A percentile compares a stretch with the other conserved stretches of the same genome.
Conservation (phyloP, 805 yeast species). For the Ogataea parapolymorpha region DNA sequence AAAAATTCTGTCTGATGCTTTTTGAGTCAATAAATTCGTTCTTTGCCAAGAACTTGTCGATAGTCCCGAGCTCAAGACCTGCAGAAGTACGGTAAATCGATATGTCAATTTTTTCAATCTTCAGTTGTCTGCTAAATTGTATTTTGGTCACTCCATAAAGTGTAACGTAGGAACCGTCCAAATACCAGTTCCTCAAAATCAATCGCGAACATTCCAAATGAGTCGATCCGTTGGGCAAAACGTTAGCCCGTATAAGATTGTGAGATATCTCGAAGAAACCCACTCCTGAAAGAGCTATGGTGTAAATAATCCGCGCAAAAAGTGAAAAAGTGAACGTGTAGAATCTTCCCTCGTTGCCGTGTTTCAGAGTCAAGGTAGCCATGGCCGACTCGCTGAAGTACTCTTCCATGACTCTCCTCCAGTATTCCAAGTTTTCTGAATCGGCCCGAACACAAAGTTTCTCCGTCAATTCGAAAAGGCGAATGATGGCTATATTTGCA, state of each 20-base stretch:
- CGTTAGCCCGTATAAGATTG: conserved; percentile 47
- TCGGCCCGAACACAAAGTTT: conserved; percentile 40
- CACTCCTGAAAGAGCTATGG: conserved; percentile 50
- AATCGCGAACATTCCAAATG: conserved; percentile 52
- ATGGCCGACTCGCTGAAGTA: conserved; percentile 52
- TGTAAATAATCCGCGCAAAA: conserved; percentile 59
- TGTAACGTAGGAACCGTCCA: conserved; percentile 68
- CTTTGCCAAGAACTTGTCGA: conserved; percentile 40
- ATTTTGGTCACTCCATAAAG: conserved; percentile 61
- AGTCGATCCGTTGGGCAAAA: conserved; percentile 50
- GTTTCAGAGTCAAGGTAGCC: conserved; percentile 44
- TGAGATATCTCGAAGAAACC: conserved; percentile 50
- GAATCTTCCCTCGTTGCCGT: conserved; percentile 46
- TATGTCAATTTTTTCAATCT: conserved; percentile 71
- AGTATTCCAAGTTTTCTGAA: conserved; percentile 42
- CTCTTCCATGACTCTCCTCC: conserved; percentile 48
- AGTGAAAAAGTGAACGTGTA: conserved; percentile 64
- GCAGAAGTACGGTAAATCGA: conserved; percentile 42
- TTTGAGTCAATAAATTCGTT: conserved; percentile 23
- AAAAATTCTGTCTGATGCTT: conserved; percentile 18
- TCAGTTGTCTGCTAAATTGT: conserved; percentile 56
- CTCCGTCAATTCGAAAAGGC: conserved; percentile 50
- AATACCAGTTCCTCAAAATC: conserved; percentile 48
- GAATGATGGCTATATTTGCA: conserved; percentile 49
- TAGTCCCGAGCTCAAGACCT: conserved; percentile 45